Conservation (phyloP, 2,329 filamentous ascomycete species). For the Parastagonospora nodorum region DNA sequence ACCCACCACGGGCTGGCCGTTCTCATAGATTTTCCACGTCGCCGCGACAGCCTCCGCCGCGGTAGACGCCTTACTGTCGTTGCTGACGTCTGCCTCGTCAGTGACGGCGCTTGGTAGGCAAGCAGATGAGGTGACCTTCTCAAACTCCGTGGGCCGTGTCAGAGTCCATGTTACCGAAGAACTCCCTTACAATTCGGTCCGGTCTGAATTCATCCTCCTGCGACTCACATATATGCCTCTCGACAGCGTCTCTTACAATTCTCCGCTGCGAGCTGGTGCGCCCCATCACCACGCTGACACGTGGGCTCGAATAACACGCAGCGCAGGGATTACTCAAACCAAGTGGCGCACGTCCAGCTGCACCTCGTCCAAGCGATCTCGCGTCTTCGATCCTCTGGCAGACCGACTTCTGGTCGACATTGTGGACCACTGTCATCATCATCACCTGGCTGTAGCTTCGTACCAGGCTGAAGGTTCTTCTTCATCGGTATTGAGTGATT, state of each 20-base stretch:
- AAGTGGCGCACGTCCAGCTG: not conserved
- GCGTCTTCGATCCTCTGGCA: not conserved
- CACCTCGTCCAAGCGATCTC: not conserved
- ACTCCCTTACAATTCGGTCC: not conserved
- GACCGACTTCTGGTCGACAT: no score
- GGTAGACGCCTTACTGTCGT: not conserved
- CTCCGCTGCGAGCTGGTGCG: not conserved
- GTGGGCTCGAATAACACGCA: not conserved
- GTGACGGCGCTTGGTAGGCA: not conserved
- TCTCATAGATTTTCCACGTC: not conserved
- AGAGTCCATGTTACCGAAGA: not conserved
- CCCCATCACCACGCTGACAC: constrained; percentile 1
- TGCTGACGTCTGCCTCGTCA: not conserved
- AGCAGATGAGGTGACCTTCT: not conserved
- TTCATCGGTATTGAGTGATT: no score
- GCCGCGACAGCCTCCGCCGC: constrained; percentile 3
- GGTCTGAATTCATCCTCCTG: not conserved
- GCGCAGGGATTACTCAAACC: not conserved
- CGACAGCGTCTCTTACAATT: not conserved
- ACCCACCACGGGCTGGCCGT: not conserved
- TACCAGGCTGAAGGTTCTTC: no score
- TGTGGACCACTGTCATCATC: not conserved
- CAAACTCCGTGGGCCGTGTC: no score
- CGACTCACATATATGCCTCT: not conserved
- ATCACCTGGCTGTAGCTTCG: no score